Evolutionary conservation across 805 yeast species (phyloP).

Genomic region (Wickerhamomyces queroliae): DNA sequence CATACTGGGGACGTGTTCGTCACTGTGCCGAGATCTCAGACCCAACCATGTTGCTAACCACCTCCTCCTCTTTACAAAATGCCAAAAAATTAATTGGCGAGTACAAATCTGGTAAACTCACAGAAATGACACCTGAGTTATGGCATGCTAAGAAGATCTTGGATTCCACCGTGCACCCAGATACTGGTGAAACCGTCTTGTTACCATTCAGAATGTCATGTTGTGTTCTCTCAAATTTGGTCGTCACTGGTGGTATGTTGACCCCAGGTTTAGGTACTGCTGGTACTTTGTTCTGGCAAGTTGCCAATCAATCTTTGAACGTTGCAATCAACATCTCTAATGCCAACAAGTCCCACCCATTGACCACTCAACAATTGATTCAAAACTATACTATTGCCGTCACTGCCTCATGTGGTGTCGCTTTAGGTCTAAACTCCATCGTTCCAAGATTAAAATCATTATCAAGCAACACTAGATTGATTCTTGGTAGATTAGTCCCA

Average conservation of each 20-base stretch:
- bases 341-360: constrained; percentile 91
- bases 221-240: constrained; percentile 87
- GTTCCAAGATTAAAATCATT: constrained; percentile 80
- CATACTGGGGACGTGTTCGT: constrained; percentile 91
- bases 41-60: constrained; percentile 81
- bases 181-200: constrained; percentile 87
- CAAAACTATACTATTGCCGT: constrained; percentile 86
- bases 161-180: constrained; percentile 95
- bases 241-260: constrained; percentile 96
- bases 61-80: constrained; percentile 50
- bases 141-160: constrained; percentile 86
- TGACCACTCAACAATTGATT: constrained; percentile 70
- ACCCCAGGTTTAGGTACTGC: constrained; percentile 87
- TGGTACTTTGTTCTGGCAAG: constrained; percentile 96
- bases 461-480: constrained; percentile 61
- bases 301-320: constrained; percentile 93
- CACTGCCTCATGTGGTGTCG: constrained; percentile 91
- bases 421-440: constrained; percentile 82
- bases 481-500: constrained; percentile 86
- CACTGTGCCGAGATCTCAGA: constrained; percentile 93
- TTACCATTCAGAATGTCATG: constrained; percentile 97
- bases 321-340: constrained; percentile 97
- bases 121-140: constrained; percentile 67
- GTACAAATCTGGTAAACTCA: constrained; percentile 63
- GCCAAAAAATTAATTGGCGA: constrained; percentile 66